Conservation (phyloP, 345 rosid species). For the thale cress (Arabidopsis thaliana) region TAIR10.1 NC_003071.7:1834501-1835000, state of each 20-base stretch:
- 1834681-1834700: not conserved
- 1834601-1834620: constrained; percentile 1
- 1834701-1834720: not conserved
- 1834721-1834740: not conserved
- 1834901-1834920: not conserved
- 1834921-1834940: not conserved
- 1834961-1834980: not conserved
- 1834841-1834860: not conserved
- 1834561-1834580: constrained; percentile 2
- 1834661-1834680: not conserved
- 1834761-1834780: not conserved
- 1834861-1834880: not conserved
- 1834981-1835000: not conserved
- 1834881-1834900: not conserved
- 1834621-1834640: not conserved
- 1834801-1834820: not conserved
- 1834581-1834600: not conserved
- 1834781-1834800: not conserved
- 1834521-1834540: constrained; percentile 50
- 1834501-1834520: not conserved
- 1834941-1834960: not conserved
- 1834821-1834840: not conserved
- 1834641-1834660: not conserved
- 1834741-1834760: not conserved
- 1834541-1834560: constrained; percentile 30